Evolutionary conservation across 1,139 yeast genomes (phyloP), one percentile per base, ranked within the genome.

Genomic region (Blastobotrys illinoisensis): DNA sequence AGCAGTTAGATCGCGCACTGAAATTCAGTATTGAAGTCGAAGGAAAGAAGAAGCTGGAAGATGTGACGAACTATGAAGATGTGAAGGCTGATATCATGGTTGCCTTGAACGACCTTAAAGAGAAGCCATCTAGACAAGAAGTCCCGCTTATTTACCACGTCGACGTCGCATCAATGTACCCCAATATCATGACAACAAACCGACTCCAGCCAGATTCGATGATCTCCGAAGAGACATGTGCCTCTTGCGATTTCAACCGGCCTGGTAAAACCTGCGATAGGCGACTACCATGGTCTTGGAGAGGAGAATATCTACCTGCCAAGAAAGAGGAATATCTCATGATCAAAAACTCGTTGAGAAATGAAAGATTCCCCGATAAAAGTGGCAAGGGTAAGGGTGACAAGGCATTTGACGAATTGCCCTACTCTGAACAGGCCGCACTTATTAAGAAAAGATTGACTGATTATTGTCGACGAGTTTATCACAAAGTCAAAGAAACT

Each of bases 111-210:
- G 86, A 79, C 5, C 71, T 95, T 54, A 83, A 82, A 58, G 70
- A 76, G 2, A 77, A 78, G 40, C 93, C 95, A 0, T 74, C 74
- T 44, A 75, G 98, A 62, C 70, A 72, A 9, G 99, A 93, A 65
- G 75, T 75, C 7, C 99, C 99, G 0, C 76, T 88, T 44, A 95
- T 95, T 61, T 95, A 95, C 66, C 99, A 95, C 69, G 97, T 95
- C 46, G 99, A 95, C 75, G 99, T 95, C 54, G 98, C 99, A 0
- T 93, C 99, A 0, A 95, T 95, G 99, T 95, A 95, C 67, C 99
- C 99, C 3, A 93, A 95, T 68, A 95, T 95, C 66, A 95, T 95
- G 98, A 89, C 97, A 3, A 88, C 99, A 0, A 95, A 95, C 71
- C 82, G 99, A 67, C 76, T 95, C 54, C 99, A 95, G 69, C 99